phyloP scores from a whole-genome alignment of 202 grass and related monocot species.

The Schoenoplectus triqueter region DNA sequence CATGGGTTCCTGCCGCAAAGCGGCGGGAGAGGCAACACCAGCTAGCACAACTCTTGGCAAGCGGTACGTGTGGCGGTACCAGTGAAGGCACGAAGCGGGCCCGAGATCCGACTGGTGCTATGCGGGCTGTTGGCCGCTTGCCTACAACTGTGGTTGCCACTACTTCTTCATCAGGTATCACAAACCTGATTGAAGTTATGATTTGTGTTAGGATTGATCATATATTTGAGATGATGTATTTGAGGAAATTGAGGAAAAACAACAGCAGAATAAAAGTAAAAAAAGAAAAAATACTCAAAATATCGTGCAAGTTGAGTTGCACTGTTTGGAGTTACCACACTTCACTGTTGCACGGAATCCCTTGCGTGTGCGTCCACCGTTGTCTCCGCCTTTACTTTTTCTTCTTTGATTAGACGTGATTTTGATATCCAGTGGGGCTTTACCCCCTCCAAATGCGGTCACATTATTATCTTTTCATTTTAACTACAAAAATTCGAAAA shows the following conservation, averaged over 20 bases:
- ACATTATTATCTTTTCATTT: constrained; percentile 17
- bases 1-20: constrained; percentile 84
- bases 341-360: constrained; percentile 44
- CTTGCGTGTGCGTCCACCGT: constrained; percentile 41
- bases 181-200: constrained; percentile 7
- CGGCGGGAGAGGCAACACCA: constrained; percentile 93
- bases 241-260: constrained; percentile 30
- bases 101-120: constrained; percentile 41
- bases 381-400: constrained; percentile 44
- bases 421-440: constrained; percentile 28
- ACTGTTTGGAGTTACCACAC: constrained; percentile 42
- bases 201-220: not conserved
- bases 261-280: constrained; percentile 15
- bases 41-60: constrained; percentile 57
- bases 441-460: constrained; percentile 16
- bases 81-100: not conserved
- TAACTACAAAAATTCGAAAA: not conserved
- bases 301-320: constrained; percentile 10
- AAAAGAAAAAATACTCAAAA: not conserved
- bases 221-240: not conserved
- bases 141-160: constrained; percentile 52
- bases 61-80: constrained; percentile 42
- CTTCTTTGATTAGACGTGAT: constrained; percentile 28
- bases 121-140: constrained; percentile 51
- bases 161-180: constrained; percentile 77